Evolutionary conservation across 768 basidiomycete species (phyloP).

Genomic region (Pleurotus djamor): DNA sequence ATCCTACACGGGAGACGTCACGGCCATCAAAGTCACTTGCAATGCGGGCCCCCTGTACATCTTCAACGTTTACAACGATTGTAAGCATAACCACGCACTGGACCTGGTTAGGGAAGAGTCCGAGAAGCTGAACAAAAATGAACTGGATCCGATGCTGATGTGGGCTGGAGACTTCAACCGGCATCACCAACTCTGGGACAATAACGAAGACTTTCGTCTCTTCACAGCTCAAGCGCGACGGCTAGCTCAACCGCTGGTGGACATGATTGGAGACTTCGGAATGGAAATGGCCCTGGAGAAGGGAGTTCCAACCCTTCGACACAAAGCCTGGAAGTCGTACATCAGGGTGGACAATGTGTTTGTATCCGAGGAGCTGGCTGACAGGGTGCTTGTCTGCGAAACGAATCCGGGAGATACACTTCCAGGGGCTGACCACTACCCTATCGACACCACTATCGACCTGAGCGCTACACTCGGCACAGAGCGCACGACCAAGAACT

Average conservation of each 20-base stretch:
- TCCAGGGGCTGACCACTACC: constrained; percentile 28
- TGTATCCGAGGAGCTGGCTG: constrained; percentile 10
- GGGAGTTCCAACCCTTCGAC: constrained; percentile 21
- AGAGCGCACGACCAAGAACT: constrained; percentile 13
- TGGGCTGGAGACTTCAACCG: background rate
- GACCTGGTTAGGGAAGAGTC: background rate
- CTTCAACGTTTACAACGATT: constrained; percentile 30
- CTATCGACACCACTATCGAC: constrained; percentile 21
- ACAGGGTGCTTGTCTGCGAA: constrained; percentile 19
- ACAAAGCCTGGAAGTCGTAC: constrained; percentile 17
- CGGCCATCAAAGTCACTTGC: constrained; percentile 17
- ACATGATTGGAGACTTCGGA: constrained; percentile 10
- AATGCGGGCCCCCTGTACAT: constrained; percentile 14
- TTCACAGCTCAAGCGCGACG: constrained; percentile 14
- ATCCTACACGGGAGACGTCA: constrained; percentile 10
- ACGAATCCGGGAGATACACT: constrained; percentile 10
- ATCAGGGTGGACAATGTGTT: constrained; percentile 35
- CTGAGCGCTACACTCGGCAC: constrained; percentile 1
- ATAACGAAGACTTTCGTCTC: constrained; percentile 19
- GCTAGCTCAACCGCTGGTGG: constrained; percentile 10
- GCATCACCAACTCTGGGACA: constrained; percentile 39
- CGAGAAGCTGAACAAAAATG: background rate
- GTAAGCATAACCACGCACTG: constrained; percentile 10
- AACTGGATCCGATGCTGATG: background rate
- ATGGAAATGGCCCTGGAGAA: constrained; percentile 26